These are phyloP conservation scores for Nosema muscidifuracis DNA, from an alignment of 371 early-diverging fungal genomes.

Conservation along the genomic window DNA sequence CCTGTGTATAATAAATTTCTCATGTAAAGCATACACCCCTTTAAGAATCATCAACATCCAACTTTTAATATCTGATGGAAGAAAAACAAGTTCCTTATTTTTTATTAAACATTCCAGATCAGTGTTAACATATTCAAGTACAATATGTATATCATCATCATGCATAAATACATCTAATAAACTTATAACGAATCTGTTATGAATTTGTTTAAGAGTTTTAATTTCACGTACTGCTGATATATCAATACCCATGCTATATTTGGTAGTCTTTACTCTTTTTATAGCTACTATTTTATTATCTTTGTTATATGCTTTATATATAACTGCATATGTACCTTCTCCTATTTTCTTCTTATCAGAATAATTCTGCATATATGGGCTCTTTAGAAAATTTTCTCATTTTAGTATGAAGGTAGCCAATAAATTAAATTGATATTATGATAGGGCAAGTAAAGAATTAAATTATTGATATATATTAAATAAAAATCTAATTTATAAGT, in stretches of 20 bases:
- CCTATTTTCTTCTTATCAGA: slow-evolving; percentile 63
- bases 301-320: slow-evolving; percentile 67
- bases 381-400: too few relatives aligned
- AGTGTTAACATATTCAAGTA: slow-evolving; percentile 83
- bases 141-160: slow-evolving; percentile 79
- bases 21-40: slow-evolving; percentile 83
- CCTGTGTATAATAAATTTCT: slow-evolving; percentile 81
- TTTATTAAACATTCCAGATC: slow-evolving; percentile 94
- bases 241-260: slow-evolving; percentile 68
- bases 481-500: too few relatives aligned
- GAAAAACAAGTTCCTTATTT: slow-evolving; percentile 78
- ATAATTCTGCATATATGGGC: too few relatives aligned
- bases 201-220: slow-evolving; percentile 76
- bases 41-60: slow-evolving; percentile 94
- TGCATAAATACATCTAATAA: slow-evolving; percentile 85
- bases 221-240: slow-evolving; percentile 91
- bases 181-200: slow-evolving; percentile 61
- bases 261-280: slow-evolving; percentile 61
- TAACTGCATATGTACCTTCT: slow-evolving; percentile 69
- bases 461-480: too few relatives aligned
- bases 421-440: too few relatives aligned
- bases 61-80: slow-evolving; percentile 88
- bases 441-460: too few relatives aligned
- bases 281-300: slow-evolving; percentile 64
- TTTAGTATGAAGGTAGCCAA: too few relatives aligned